These are phyloP conservation scores for Lactarius psammicola DNA, from an alignment of 768 basidiomycete genomes.

Conservation along the genomic window DNA sequence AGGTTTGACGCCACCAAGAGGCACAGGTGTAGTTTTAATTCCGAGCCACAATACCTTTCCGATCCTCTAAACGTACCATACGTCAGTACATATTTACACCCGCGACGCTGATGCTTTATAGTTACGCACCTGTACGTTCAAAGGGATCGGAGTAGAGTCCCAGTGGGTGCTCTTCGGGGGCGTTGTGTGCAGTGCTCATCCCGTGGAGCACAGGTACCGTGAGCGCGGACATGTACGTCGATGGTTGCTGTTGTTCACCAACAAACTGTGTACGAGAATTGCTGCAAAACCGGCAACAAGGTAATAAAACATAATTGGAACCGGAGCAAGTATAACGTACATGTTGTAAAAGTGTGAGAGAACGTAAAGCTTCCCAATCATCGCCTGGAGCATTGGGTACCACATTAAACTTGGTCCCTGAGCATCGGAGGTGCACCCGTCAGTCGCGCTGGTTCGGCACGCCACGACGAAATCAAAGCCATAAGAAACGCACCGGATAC, in stretches of 20 bases:
- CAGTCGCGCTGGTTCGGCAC: background rate
- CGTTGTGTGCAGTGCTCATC: background rate
- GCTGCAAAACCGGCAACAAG: slow-evolving; percentile 1
- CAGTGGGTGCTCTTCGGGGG: background rate
- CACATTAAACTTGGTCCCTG: background rate
- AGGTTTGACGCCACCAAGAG: no score
- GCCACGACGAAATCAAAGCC: background rate
- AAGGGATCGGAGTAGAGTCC: background rate
- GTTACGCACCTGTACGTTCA: background rate
- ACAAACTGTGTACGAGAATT: background rate
- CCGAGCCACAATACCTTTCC: no score
- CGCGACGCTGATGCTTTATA: background rate
- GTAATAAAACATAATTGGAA: background rate
- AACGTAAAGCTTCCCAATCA: slow-evolving; percentile 10
- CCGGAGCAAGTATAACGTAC: background rate
- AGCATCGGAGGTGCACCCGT: background rate
- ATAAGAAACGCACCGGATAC: background rate
- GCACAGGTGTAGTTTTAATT: no score
- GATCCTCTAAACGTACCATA: no score
- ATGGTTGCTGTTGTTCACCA: background rate
- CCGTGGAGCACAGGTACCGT: slow-evolving; percentile 1
- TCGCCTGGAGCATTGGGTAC: slow-evolving; percentile 9
- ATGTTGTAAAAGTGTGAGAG: slow-evolving; percentile 14
- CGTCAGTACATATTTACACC: background rate
- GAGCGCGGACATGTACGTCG: background rate